Base-by-base conservation (phyloP, 768 basidiomycete genomes). In the Clavulina sp. region DNA sequence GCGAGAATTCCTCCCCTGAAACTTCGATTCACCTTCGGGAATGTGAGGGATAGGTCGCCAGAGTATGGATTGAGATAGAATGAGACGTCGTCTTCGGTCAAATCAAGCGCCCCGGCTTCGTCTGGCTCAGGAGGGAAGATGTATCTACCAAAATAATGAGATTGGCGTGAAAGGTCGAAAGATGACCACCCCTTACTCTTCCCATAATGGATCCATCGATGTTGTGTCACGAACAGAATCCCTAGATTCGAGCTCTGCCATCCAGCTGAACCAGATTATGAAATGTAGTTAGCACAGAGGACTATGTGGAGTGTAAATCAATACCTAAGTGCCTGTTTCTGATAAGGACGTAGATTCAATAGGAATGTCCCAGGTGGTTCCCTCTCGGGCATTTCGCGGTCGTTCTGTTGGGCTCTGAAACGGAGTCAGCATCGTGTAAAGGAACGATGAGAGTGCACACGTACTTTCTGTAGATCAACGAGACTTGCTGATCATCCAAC, bases 21-120 rank as follows among this genome's bases (percentile, higher is more conserved):
- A 55, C 74, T 79, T 44, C 76, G 72, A 60, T 84, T 81, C 0
- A 84, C 78, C 59, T 71, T 82, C 0, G 93, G 93, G 58, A 93
- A 88, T 5, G 78, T 70, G 26, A 96, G 65, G 56, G 80, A 86
- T 49, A 96, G 67, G 61, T 96, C 91, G 6, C 92, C 85, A 6
- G 84, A 89, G 62, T 87, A 88, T 1, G 86, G 78, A 59, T 89
- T 93, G 70, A 85, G 86, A 65, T 88, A 93, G 61, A 93, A 92
- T 0, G 69, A 69, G 49, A 69, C 74, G 23, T 91, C 85, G 32
- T 87, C 84, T 7, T 71, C 76, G 2, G 87, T 86, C 21, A 92
- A 69, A 61, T 91, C 88, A 41, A 89, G 83, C 30, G 77, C 66
- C 32, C 70, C 71, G 26, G 26, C 9, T 6, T 71, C 70, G 16